Evolutionary conservation across 176 grass and related monocot genomes (phyloP), one percentile per base, ranked within the genome.

Genomic region (Chloris gayana): DNA sequence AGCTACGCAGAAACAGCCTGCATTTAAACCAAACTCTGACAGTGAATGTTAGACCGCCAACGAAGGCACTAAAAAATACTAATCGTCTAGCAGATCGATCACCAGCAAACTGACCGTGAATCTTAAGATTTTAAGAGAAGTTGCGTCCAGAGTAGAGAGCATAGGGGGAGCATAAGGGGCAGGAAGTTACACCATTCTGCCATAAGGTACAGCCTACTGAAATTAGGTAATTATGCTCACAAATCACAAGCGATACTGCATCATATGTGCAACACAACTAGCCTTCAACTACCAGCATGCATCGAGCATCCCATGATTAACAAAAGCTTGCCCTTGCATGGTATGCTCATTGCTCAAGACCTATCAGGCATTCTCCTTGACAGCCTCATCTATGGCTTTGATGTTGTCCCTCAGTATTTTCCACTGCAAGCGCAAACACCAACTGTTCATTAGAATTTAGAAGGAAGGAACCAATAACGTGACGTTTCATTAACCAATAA

Each of bases 401-500:
- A 85, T 89, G 17, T 82, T 89, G 18, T 85, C 87, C 57, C 65
- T 85, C 77, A 89, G 6, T 72, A 85, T 41, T 11, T 89, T 77
- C 87, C 87, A 89, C 87, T 89, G 65, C 72, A 72, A 25, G 58
- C 22, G 35, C 47, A 60, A 72, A 73, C 71, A 57, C 3, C 17
- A 14, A 70, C 13, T 25, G 9, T 27, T 51, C 34, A 74, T 37
- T 17, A 7, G 34, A 56, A 76, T 67, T 37, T 17, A 7, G 34
- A 56, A 76, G 12, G n/a, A 72, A 81, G 17, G 18, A 72, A 81
- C 3, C 6, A 60, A 64, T 14, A 44, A 7, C 2, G 34, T 46
- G 4, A 10, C 35, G 15, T 11, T 50, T 21, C 49, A 44, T 14
- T 42, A 42, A 2, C 25, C 19, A 73, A 57, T n/a, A n/a, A n/a